Evolutionary conservation across 1,284 basidiomycete genomes (phyloP), one percentile per base, ranked within the genome.

Genomic region (Psilocybe mexicana): DNA sequence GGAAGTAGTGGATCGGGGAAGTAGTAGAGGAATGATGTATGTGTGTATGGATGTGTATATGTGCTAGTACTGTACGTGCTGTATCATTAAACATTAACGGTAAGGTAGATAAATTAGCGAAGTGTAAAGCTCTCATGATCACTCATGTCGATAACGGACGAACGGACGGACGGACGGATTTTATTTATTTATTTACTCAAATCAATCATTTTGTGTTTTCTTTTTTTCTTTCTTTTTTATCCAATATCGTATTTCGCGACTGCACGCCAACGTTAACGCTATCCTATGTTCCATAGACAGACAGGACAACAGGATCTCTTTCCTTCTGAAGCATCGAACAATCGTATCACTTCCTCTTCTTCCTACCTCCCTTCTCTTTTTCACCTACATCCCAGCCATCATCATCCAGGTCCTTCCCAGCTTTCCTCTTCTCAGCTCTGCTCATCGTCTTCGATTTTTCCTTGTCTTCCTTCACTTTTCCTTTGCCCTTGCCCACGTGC

Each of bases 341-440:
- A 33, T 8, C 30, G 30, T 8, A 4, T 33, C 30, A 33, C 30
- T 33, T 33, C 30, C 30, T 33, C n/a, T 12, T 40, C 38, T n/a
- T 14, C 38, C 38, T n/a, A 11, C 38, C 38, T 12, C 10, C 38
- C 38, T 40, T n/a, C 38, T 50, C 33, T 35, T 44, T 42, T 42
- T 58, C 46, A 35, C 49, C 46, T 52, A 33, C 30, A 33, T 54
- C 43, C 52, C 38, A 35, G 8, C 42, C 45, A 0, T 35, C 52
- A 6, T 26, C 57, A 18, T 48, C 51, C 14, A 26, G 46, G 18
- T 40, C 54, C 43, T 24, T 54, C 18, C 23, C 53, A 43, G 52
- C 54, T 40, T 54, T 58, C 47, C 55, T 54, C 43, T 59, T 59
- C 28, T 43, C 52, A 5, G 40, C 56, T 24, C 56, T 30, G 46